Evolutionary conservation across 176 grass and related monocot genomes (phyloP).

Genomic region (maize (Zea mays)): Zm-B73-REFERENCE-NAM-5.0 NC_050101.1:121040501-121041000

Average conservation of each 20-base stretch:
- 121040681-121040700: conserved; percentile 10
- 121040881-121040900: conserved; percentile 66
- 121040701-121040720: not conserved
- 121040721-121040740: not conserved
- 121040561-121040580: not conserved
- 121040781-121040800: conserved; percentile 93
- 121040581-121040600: not conserved
- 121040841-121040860: conserved; percentile 57
- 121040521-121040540: not conserved
- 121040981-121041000: conserved; percentile 65
- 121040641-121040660: not conserved
- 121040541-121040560: not conserved
- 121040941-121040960: conserved; percentile 46
- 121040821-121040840: conserved; percentile 74
- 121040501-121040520: not conserved
- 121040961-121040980: conserved; percentile 32
- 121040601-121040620: not conserved
- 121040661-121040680: not conserved
- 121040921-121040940: conserved; percentile 90
- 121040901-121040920: conserved; percentile 79
- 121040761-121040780: conserved; percentile 58
- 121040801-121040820: conserved; percentile 89
- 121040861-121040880: conserved; percentile 63
- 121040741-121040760: conserved; percentile 10
- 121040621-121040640: not conserved